A percentile compares a stretch with the other conserved stretches of the same genome.
These are phyloP conservation scores for Helotiales sp. DNA, from an alignment of 2,329 filamentous ascomycete genomes.

Conservation along the genomic window DNA sequence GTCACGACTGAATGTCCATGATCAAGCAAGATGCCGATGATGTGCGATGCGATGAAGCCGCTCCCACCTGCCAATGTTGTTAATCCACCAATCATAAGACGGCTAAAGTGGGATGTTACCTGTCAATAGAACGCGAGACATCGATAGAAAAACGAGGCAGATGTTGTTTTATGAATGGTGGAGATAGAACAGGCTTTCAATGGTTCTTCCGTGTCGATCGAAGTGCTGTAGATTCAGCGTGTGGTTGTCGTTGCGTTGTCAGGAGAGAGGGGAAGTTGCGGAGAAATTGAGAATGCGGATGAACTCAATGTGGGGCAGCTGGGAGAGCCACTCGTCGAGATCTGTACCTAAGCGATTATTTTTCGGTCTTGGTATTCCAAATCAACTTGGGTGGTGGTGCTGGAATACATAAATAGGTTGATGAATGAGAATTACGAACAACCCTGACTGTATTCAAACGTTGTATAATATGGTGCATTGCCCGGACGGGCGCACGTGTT, in stretches of 20 bases:
- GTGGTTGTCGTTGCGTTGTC: not conserved
- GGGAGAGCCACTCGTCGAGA: not conserved
- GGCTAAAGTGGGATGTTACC: not conserved
- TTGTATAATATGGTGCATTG: no score
- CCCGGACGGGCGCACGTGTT: no score
- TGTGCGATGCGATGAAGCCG: constrained; percentile 57
- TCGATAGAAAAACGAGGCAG: not conserved
- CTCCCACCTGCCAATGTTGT: constrained; percentile 44
- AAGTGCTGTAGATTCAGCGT: not conserved
- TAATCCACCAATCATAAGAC: not conserved
- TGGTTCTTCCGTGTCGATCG: not conserved
- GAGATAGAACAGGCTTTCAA: not conserved
- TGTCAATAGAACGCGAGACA: constrained; percentile 14
- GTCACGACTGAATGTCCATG: constrained; percentile 45
- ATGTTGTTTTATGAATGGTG: not conserved
- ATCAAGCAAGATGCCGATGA: constrained; percentile 50
- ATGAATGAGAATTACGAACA: no score
- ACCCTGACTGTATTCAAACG: no score
- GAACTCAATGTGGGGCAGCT: not conserved
- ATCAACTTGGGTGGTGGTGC: not conserved
- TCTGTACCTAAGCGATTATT: not conserved
- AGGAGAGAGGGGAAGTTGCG: not conserved
- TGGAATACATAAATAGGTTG: no score
- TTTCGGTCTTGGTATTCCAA: not conserved
- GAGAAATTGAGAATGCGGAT: not conserved